Percentiles rank a stretch among this genome's conserved stretches.
Conservation (phyloP, 2,329 filamentous ascomycete genomes). For the Waltergamsia citrina region DNA sequence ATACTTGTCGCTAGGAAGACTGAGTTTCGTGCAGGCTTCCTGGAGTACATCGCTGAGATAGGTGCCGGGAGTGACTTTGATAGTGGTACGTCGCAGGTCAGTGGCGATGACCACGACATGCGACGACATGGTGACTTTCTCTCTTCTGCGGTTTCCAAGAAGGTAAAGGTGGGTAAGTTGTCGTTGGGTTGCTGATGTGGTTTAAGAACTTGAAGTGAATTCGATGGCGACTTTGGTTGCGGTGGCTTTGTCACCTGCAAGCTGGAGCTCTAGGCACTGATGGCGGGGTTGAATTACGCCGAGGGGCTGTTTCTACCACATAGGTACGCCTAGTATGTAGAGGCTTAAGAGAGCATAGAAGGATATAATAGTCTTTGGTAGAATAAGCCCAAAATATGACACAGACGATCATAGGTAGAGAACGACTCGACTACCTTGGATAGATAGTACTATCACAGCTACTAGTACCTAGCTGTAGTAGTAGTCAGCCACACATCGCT, state of each 20-base stretch:
- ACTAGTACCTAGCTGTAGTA: no score
- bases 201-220: no score
- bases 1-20: slow-evolving; percentile 62
- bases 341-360: no score
- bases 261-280: slow-evolving; percentile 2
- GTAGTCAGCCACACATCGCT: no score
- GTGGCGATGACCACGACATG: slow-evolving; percentile 83
- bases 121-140: slow-evolving; percentile 56
- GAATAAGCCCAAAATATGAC: neutral
- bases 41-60: slow-evolving; percentile 78
- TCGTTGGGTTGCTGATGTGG: neutral
- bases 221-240: no score
- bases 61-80: slow-evolving; percentile 77
- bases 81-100: slow-evolving; percentile 63
- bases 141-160: neutral
- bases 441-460: no score
- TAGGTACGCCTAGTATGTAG: no score
- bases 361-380: neutral
- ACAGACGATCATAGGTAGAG: no score
- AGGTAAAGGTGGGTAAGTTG: neutral
- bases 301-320: no score
- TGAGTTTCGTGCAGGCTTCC: slow-evolving; percentile 80
- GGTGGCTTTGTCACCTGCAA: neutral
- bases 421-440: no score
- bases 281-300: slow-evolving; percentile 5